Conservation (phyloP, 1,139 yeast species). For the Suhomyces ambrosiae region DNA sequence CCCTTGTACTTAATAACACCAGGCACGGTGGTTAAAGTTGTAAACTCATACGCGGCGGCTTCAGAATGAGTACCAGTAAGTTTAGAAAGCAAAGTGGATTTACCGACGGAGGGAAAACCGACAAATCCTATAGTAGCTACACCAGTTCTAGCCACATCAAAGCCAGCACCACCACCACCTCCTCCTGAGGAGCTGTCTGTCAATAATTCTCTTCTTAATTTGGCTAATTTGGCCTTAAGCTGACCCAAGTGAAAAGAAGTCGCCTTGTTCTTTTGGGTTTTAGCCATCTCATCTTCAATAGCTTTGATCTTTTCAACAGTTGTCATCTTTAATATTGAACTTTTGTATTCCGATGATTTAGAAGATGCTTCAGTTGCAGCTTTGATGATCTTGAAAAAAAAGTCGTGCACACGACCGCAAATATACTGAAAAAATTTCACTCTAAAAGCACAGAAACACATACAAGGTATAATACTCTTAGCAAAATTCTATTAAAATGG, state of each 20-base stretch:
- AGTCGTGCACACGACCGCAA: constrained; percentile 13
- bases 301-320: constrained; percentile 88
- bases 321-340: constrained; percentile 53
- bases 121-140: constrained; percentile 96
- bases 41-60: constrained; percentile 96
- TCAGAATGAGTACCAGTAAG: constrained; percentile 96
- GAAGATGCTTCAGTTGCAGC: constrained; percentile 6
- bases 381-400: constrained; percentile 12
- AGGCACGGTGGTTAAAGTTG: constrained; percentile 96
- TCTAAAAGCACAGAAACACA: not conserved
- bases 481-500: constrained; percentile 29
- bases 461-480: not conserved
- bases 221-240: constrained; percentile 93
- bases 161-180: constrained; percentile 89
- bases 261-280: constrained; percentile 93
- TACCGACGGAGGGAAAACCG: constrained; percentile 99
- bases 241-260: constrained; percentile 96
- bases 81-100: constrained; percentile 80
- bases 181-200: constrained; percentile 78
- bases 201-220: constrained; percentile 85
- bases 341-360: not conserved
- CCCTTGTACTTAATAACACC: constrained; percentile 96
- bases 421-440: constrained; percentile 18
- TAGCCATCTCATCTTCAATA: constrained; percentile 95
- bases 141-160: constrained; percentile 97